A percentile compares a stretch with the other conserved stretches of the same genome.
Conservation (phyloP, 2,329 filamentous ascomycete species). For the Cordyceps javanica region DNA sequence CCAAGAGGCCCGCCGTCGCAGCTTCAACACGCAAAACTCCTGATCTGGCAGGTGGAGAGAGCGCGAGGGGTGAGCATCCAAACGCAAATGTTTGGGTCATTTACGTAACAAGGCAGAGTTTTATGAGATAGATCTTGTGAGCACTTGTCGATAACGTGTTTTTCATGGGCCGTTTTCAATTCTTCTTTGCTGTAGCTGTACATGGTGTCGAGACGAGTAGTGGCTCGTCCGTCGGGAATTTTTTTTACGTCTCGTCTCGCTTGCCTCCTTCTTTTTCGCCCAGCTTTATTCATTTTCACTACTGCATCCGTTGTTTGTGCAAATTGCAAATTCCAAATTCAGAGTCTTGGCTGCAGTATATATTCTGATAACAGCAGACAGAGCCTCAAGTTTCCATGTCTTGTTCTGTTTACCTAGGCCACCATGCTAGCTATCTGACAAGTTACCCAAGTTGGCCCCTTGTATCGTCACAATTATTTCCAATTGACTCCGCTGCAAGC, state of each 20-base stretch:
- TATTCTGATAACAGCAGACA: background rate
- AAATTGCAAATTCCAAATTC: too few relatives aligned
- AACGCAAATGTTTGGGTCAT: background rate
- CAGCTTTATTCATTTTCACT: too few relatives aligned
- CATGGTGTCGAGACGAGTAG: background rate
- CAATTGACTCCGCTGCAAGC: background rate
- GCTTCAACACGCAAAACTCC: constrained; percentile 20
- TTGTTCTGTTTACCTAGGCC: background rate
- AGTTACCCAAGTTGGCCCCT: background rate
- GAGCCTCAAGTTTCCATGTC: background rate
- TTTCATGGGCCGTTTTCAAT: background rate
- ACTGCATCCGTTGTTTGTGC: too few relatives aligned
- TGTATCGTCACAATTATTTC: constrained; percentile 7
- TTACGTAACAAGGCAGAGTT: background rate
- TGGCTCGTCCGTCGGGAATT: background rate
- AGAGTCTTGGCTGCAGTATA: background rate
- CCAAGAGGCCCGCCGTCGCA: constrained; percentile 39
- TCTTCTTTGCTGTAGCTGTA: background rate
- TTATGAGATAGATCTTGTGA: background rate
- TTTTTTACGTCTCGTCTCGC: background rate
- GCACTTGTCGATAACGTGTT: background rate
- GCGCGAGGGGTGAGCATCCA: background rate
- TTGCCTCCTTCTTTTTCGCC: background rate
- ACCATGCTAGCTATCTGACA: background rate
- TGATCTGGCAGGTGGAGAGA: background rate